Percentiles rank a stretch among this genome's conserved stretches.
Evolutionary conservation across 2,329 filamentous ascomycete genomes (phyloP).

Genomic region (Aspergillus sp.): DNA sequence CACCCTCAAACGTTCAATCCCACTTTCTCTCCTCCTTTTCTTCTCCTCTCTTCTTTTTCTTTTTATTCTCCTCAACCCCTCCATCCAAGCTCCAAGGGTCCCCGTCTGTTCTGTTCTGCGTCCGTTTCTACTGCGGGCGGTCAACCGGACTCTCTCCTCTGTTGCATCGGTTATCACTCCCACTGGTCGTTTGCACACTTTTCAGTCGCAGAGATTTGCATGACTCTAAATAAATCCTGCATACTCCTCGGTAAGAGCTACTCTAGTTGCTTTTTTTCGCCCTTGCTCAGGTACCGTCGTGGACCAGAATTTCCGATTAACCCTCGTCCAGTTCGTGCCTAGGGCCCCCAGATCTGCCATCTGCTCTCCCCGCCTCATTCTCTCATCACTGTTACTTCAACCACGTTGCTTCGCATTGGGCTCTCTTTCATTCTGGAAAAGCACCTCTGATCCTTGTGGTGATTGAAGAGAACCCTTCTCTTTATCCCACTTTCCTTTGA

Average conservation of each 20-base stretch:
- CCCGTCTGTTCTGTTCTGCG: constrained; percentile 1
- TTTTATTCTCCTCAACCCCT: too few relatives aligned
- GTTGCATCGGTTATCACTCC: constrained; percentile 6
- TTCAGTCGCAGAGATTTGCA: too few relatives aligned
- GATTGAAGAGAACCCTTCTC: not conserved
- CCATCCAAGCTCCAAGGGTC: constrained; percentile 15
- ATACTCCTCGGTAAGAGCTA: too few relatives aligned
- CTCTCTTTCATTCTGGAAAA: too few relatives aligned
- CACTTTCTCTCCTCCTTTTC: not conserved
- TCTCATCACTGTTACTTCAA: not conserved
- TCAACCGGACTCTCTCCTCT: constrained; percentile 9
- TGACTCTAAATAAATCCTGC: too few relatives aligned
- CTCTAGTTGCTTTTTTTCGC: too few relatives aligned
- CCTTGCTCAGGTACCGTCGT: too few relatives aligned
- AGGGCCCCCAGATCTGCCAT: not conserved
- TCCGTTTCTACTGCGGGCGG: constrained; percentile 8
- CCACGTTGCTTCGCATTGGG: constrained; percentile 1
- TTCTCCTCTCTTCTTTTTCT: not conserved
- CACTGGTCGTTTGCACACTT: too few relatives aligned
- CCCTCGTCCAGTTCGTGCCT: not conserved
- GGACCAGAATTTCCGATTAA: too few relatives aligned
- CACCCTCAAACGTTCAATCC: not conserved
- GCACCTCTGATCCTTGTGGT: too few relatives aligned
- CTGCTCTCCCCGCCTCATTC: not conserved
- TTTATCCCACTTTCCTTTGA: not conserved